These are phyloP conservation scores for Blastobotrys americana DNA, from an alignment of 805 yeast species.

Conservation along the genomic window DNA sequence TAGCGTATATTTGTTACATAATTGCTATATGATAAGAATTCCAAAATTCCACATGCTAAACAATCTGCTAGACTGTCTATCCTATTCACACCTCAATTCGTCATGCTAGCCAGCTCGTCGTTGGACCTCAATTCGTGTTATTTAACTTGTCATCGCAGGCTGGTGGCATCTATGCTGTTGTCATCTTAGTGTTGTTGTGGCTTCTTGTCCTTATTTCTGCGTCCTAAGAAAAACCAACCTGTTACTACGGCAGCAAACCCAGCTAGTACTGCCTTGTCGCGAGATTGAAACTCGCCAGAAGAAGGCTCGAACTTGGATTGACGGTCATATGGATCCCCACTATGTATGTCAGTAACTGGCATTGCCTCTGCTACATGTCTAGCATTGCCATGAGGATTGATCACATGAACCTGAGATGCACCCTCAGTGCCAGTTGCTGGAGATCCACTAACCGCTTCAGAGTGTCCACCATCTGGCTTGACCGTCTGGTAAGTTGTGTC, in stretches of 20 bases:
- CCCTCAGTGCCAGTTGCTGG: slow-evolving; percentile 22
- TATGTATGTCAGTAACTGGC: not conserved
- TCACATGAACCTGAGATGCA: slow-evolving; percentile 13
- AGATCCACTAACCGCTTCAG: slow-evolving; percentile 17
- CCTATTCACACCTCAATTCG: too few relatives aligned
- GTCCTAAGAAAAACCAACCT: slow-evolving; percentile 32
- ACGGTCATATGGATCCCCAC: slow-evolving; percentile 13
- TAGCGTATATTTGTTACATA: too few relatives aligned
- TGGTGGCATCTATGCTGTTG: too few relatives aligned
- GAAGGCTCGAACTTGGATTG: slow-evolving; percentile 7
- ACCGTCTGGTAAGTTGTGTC: slow-evolving; percentile 9
- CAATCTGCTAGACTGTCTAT: too few relatives aligned
- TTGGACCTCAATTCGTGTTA: too few relatives aligned
- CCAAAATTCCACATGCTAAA: too few relatives aligned
- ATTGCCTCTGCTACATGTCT: slow-evolving; percentile 26
- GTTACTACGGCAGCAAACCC: slow-evolving; percentile 29
- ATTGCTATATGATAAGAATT: too few relatives aligned
- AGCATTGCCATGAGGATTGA: slow-evolving; percentile 15
- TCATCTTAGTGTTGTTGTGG: too few relatives aligned
- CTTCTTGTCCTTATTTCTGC: slow-evolving; percentile 14
- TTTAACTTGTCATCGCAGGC: too few relatives aligned
- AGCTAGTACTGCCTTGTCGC: slow-evolving; percentile 30
- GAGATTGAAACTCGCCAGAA: slow-evolving; percentile 17
- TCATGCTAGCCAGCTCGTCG: too few relatives aligned
- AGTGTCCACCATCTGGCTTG: slow-evolving; percentile 17